phyloP scores from a whole-genome alignment of 2,329 filamentous ascomycete species.

The Pseudogymnoascus verrucosus region DNA sequence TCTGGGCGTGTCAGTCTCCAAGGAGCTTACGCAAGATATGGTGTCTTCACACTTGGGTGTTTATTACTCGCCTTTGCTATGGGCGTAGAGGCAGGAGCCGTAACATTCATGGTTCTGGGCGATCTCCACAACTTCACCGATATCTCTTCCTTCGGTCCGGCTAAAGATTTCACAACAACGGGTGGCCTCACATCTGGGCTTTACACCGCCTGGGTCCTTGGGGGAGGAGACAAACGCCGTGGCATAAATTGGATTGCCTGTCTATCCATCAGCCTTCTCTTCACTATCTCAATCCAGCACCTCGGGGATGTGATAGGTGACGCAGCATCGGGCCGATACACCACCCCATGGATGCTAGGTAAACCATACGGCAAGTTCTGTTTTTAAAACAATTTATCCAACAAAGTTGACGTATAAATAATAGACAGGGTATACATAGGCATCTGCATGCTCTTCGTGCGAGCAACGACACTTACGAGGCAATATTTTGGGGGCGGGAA shows the following conservation, averaged over 20 bases:
- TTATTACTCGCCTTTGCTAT: not conserved
- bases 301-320: not conserved
- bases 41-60: not conserved
- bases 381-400: not conserved
- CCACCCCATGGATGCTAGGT: not conserved
- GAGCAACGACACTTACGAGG: not conserved
- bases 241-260: not conserved
- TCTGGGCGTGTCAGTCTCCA: not conserved
- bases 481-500: not conserved
- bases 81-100: not conserved
- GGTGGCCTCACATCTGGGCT: not conserved
- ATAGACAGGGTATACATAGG: not conserved
- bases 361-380: not conserved
- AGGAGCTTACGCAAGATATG: not conserved
- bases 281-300: not conserved
- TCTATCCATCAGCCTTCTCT: not conserved
- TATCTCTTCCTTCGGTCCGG: conserved; percentile 1
- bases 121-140: not conserved
- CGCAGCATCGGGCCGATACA: not conserved
- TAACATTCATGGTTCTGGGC: not conserved
- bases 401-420: not conserved
- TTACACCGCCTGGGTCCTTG: not conserved
- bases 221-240: not conserved
- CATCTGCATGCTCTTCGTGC: not conserved
- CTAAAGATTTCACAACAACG: not conserved